Conservation (phyloP, 1,139 yeast genomes). For the Kluyveromyces marxianus region DNA sequence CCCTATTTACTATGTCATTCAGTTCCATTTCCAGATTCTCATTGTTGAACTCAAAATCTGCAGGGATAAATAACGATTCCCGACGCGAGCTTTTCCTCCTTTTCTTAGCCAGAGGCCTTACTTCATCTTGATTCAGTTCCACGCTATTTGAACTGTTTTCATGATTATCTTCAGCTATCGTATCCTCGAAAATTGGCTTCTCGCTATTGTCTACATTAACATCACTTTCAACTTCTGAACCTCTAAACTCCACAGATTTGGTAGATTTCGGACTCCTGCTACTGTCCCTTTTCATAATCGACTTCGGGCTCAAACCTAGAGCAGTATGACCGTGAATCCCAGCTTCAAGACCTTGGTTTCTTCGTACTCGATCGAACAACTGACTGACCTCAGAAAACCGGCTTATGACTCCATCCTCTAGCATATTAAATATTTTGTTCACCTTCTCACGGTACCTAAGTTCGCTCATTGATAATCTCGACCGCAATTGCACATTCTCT, state of each 20-base stretch:
- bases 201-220: background rate
- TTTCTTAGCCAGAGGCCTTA: conserved; percentile 18
- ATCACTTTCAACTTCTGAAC: background rate
- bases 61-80: conserved; percentile 33
- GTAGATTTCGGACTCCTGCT: background rate
- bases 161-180: conserved; percentile 1
- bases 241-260: conserved; percentile 3
- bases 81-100: conserved; percentile 34
- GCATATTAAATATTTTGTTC: conserved; percentile 30
- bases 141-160: background rate
- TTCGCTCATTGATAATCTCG: conserved; percentile 30
- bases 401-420: conserved; percentile 38
- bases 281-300: background rate
- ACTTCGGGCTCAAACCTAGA: background rate
- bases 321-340: background rate
- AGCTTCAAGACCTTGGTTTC: background rate
- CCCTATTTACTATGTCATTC: conserved; percentile 12
- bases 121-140: conserved; percentile 10
- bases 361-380: conserved; percentile 23
- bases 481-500: conserved; percentile 39
- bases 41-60: conserved; percentile 21
- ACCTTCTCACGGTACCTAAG: conserved; percentile 30
- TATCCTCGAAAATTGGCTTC: background rate
- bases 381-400: conserved; percentile 41
- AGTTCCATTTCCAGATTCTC: conserved; percentile 15